Conservation (phyloP, 257 asterid species). For the Mentha longifolia region DNA sequence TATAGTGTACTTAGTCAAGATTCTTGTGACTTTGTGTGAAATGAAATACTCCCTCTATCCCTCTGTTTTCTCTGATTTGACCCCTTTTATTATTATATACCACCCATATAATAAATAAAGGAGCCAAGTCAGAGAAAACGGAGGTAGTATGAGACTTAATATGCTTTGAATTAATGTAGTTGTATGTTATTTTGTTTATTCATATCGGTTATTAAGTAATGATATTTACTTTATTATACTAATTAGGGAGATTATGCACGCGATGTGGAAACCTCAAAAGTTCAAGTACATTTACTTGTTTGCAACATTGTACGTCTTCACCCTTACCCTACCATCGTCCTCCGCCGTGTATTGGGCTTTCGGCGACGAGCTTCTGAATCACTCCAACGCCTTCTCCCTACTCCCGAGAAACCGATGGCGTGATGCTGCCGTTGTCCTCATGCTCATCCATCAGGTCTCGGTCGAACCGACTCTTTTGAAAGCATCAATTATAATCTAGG, state of each 20-base stretch:
- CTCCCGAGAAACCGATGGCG: slow-evolving; percentile 77
- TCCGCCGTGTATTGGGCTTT: slow-evolving; percentile 95
- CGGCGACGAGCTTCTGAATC: slow-evolving; percentile 81
- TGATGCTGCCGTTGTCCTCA: slow-evolving; percentile 83
- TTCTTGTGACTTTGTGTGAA: slow-evolving; percentile 19
- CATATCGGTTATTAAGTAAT: background rate
- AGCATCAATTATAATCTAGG: background rate
- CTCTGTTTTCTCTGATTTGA: no score
- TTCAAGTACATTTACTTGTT: slow-evolving; percentile 85
- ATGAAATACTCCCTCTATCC: no score
- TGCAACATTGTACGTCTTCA: slow-evolving; percentile 89
- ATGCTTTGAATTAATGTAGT: background rate
- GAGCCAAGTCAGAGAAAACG: no score
- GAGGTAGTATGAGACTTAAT: background rate
- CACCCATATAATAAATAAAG: no score
- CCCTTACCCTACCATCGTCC: slow-evolving; percentile 88
- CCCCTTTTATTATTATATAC: no score
- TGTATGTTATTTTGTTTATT: background rate
- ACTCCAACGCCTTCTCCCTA: slow-evolving; percentile 86
- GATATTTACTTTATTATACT: background rate
- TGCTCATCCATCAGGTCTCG: slow-evolving; percentile 91
- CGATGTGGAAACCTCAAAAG: slow-evolving; percentile 98
- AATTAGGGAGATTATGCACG: slow-evolving; percentile 89
- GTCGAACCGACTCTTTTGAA: no score
- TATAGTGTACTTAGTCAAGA: slow-evolving; percentile 27